Evolutionary conservation across 78 protist genomes (phyloP), one percentile per base, ranked within the genome.

Genomic region (Dictyostelium firmibasis): DNA sequence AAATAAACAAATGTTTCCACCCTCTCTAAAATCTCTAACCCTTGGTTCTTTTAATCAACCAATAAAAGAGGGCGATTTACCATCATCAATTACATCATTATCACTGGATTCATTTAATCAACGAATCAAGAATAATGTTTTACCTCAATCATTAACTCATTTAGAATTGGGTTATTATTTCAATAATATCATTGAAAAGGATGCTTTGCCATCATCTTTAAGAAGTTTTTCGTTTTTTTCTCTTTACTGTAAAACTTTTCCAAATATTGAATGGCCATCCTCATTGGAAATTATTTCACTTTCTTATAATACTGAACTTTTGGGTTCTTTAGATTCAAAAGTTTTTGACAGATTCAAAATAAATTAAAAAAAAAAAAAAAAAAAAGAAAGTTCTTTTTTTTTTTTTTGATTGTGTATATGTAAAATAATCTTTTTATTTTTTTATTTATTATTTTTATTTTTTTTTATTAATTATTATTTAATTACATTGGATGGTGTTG

Each of bases 401-500:
- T 44, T 7, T 44, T 44, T 41, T 4, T 41, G 44, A 41, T 41
- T 41, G 7, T 20, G 20, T 20, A 57, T 6, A 57, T 57, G 20
- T 14, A 50, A 1, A 50, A 50, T 10, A 14, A 9, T 2, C 16
- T 50, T 10, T 10, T 14, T 10, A 9, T 57, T 57, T 20, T 57
- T 57, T 6, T 57, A 20, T 20, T 57, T 14, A 20, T 57, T 57
- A 14, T 20, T 20, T 3, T 57, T 57, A 20, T 57, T 70, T 70
- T 72, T 33, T 27, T 23, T 43, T 76, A 20, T 9, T 36, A 77
- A 18, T 43, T 76, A 20, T 38, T 38, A 20, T 76, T n/a, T 50
- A 20, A 35, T 89, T 81, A 70, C 23, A 89, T 89, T 43, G 94
- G 88, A 41, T n/a, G 53, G 23, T 89, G 62, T 23, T 47, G 25